Percentiles rank a stretch among this genome's conserved stretches.
These are phyloP conservation scores for Kwoniella sp. DNA, from an alignment of 768 basidiomycete genomes.

Conservation along the genomic window DNA sequence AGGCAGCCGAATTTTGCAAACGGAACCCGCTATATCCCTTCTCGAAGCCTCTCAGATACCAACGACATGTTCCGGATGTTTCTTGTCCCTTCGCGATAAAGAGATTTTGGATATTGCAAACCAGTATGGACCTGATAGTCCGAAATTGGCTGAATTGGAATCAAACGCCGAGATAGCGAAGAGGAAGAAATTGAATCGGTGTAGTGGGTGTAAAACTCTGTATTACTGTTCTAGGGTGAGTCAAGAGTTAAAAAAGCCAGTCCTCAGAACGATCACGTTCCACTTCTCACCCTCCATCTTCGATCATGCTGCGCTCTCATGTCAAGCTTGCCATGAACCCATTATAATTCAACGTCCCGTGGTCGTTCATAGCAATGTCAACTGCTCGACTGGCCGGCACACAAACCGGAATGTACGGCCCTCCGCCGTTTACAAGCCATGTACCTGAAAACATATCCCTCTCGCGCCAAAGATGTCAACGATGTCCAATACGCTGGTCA, in stretches of 20 bases:
- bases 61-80: constrained; percentile 71
- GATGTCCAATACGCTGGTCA: constrained; percentile 59
- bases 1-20: constrained; percentile 67
- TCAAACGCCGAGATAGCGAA: constrained; percentile 2
- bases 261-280: too few relatives aligned
- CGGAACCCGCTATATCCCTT: constrained; percentile 65
- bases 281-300: too few relatives aligned
- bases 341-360: too few relatives aligned
- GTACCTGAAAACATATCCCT: constrained; percentile 22
- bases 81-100: constrained; percentile 39
- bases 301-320: too few relatives aligned
- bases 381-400: constrained; percentile 69
- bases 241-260: constrained; percentile 8
- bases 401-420: constrained; percentile 77
- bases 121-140: not conserved
- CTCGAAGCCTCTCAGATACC: constrained; percentile 68
- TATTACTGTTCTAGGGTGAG: constrained; percentile 77
- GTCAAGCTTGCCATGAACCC: too few relatives aligned
- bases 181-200: constrained; percentile 63
- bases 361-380: constrained; percentile 75
- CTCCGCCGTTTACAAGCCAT: constrained; percentile 56
- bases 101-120: constrained; percentile 11
- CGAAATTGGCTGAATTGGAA: not conserved
- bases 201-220: constrained; percentile 69
- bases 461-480: constrained; percentile 46